Evolutionary conservation across 2,329 filamentous ascomycete species (phyloP).

Genomic region (Chaetomium strumarium): DNA sequence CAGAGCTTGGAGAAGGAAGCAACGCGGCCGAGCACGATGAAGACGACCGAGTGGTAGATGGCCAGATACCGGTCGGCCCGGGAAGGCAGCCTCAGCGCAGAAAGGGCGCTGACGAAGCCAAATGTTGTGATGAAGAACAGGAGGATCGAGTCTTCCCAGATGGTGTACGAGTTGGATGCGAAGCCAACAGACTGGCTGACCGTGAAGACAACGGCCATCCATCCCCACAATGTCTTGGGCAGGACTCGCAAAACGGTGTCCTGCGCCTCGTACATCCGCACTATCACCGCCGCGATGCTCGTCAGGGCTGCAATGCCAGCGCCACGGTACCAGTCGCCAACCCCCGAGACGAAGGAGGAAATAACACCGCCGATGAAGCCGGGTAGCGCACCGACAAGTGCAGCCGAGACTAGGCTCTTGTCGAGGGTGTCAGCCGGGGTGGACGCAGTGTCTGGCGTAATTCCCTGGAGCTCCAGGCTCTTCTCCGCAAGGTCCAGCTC

Average conservation of each 20-base stretch:
- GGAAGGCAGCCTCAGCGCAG: slow-evolving; percentile 67
- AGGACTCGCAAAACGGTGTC: slow-evolving; percentile 48
- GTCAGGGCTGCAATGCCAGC: slow-evolving; percentile 39
- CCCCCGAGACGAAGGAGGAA: slow-evolving; percentile 31
- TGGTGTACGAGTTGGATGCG: slow-evolving; percentile 95
- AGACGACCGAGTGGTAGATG: slow-evolving; percentile 77
- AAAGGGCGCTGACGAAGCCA: slow-evolving; percentile 65
- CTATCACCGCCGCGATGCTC: slow-evolving; percentile 38
- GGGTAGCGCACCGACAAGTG: slow-evolving; percentile 31
- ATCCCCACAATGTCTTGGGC: slow-evolving; percentile 81
- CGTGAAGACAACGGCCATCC: slow-evolving; percentile 74
- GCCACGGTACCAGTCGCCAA: slow-evolving; percentile 38
- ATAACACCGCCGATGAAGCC: slow-evolving; percentile 31
- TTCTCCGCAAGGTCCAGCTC: slow-evolving; percentile 56
- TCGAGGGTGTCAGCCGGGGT: slow-evolving; percentile 34
- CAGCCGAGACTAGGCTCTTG: slow-evolving; percentile 35
- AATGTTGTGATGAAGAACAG: slow-evolving; percentile 89
- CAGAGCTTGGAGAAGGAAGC: slow-evolving; percentile 88
- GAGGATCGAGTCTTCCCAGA: slow-evolving; percentile 95
- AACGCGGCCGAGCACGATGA: slow-evolving; percentile 70
- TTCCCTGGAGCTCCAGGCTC: slow-evolving; percentile 46
- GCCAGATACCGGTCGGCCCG: slow-evolving; percentile 66
- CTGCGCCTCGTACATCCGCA: slow-evolving; percentile 38
- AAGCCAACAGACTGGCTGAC: slow-evolving; percentile 88
- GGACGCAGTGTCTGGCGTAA: slow-evolving; percentile 25